Percentiles rank a stretch among this genome's conserved stretches.
These are phyloP conservation scores for Lipomyces lipofer DNA, from an alignment of 805 yeast species.

Conservation along the genomic window DNA sequence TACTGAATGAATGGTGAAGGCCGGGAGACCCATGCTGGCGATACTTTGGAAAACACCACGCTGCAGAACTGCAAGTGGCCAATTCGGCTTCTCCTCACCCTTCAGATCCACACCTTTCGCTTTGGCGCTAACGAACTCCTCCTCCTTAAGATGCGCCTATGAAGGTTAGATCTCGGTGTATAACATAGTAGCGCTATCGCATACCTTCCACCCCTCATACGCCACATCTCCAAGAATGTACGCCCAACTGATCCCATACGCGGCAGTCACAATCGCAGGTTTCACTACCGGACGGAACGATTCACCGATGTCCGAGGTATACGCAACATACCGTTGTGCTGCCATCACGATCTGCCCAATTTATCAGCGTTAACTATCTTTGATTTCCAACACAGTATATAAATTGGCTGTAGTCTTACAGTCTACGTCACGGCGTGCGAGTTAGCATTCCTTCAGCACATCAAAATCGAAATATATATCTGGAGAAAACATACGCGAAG, in stretches of 20 bases:
- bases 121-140: conserved; percentile 44
- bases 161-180: not conserved
- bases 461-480: not conserved
- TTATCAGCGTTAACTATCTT: not conserved
- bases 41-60: conserved; percentile 78
- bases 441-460: not conserved
- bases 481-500: conserved; percentile 44
- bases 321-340: conserved; percentile 79
- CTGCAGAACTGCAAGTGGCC: conserved; percentile 64
- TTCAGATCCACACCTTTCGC: conserved; percentile 64
- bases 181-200: conserved; percentile 58
- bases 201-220: conserved; percentile 66
- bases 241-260: conserved; percentile 76
- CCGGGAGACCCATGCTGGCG: conserved; percentile 86
- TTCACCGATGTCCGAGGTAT: conserved; percentile 84
- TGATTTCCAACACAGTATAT: conserved; percentile 15
- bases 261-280: conserved; percentile 60
- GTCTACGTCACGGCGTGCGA: too few species aligned
- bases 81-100: conserved; percentile 47
- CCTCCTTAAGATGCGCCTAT: conserved; percentile 22
- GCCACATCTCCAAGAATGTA: conserved; percentile 75
- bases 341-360: conserved; percentile 54
- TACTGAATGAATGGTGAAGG: conserved; percentile 72
- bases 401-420: too few species aligned
- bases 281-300: conserved; percentile 81